Conservation (phyloP, 148 eudicot genomes). For the Rhododendron vialii region DNA sequence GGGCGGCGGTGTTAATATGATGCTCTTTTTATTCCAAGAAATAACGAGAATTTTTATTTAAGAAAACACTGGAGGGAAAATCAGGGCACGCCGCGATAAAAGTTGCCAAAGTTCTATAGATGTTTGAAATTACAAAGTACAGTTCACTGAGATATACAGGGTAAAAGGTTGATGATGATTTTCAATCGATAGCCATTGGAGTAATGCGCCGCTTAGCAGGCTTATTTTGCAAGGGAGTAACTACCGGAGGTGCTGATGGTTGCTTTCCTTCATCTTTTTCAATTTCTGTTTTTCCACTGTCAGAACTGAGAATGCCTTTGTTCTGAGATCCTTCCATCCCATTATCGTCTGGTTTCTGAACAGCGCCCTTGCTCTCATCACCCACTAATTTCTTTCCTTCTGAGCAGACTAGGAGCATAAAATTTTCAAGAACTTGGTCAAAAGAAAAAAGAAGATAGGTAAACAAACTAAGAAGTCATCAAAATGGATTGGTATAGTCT, state of each 20-base stretch:
- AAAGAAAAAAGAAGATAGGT: neutral
- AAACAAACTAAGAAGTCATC: neutral
- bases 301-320: constrained; percentile 14
- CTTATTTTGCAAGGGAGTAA: constrained; percentile 38
- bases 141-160: constrained; percentile 2
- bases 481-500: neutral
- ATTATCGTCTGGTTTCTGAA: constrained; percentile 14
- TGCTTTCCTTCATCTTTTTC: constrained; percentile 24
- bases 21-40: no score
- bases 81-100: neutral
- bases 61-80: neutral
- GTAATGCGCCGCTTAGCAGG: constrained; percentile 88
- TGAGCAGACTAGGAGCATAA: constrained; percentile 6
- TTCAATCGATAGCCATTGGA: constrained; percentile 75
- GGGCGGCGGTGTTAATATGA: no score
- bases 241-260: constrained; percentile 20
- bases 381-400: constrained; percentile 22
- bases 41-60: neutral
- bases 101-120: neutral
- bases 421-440: neutral
- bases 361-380: constrained; percentile 13
- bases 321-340: constrained; percentile 23
- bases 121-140: neutral
- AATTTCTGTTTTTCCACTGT: constrained; percentile 16
- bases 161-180: constrained; percentile 1